Percentiles rank a stretch among this genome's conserved stretches.
phyloP scores from a whole-genome alignment of 495 filamentous ascomycete species.

The Penicillium salamii region DNA sequence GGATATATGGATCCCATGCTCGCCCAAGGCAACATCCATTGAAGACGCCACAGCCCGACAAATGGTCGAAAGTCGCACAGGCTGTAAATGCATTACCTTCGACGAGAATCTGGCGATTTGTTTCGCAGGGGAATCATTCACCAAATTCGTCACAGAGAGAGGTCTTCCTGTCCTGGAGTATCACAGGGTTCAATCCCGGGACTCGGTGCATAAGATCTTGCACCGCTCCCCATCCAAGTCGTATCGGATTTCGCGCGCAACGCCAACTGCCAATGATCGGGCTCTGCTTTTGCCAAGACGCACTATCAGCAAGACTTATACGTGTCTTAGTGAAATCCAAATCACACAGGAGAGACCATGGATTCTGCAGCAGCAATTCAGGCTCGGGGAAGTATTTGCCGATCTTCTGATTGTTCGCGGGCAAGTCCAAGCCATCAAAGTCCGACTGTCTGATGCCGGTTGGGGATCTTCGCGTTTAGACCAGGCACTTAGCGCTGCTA shows the following conservation, averaged over 20 bases:
- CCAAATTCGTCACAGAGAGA: slow-evolving; percentile 45
- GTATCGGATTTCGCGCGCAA: slow-evolving; percentile 63
- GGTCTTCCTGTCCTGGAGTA: slow-evolving; percentile 59
- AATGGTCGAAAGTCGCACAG: slow-evolving; percentile 53
- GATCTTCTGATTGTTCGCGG: slow-evolving; percentile 63
- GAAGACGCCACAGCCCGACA: slow-evolving; percentile 66
- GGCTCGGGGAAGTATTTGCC: slow-evolving; percentile 64
- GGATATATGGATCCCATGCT: slow-evolving; percentile 73
- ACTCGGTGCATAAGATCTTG: slow-evolving; percentile 57
- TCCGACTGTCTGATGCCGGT: slow-evolving; percentile 44
- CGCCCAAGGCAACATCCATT: slow-evolving; percentile 53
- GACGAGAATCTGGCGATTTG: slow-evolving; percentile 43
- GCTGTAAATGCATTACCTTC: slow-evolving; percentile 60
- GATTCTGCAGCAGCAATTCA: slow-evolving; percentile 66
- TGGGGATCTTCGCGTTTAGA: slow-evolving; percentile 55
- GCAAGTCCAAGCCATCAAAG: slow-evolving; percentile 58
- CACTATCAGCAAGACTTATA: slow-evolving; percentile 51
- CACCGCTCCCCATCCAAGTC: slow-evolving; percentile 44
- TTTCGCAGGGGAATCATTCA: slow-evolving; percentile 59
- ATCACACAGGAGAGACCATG: slow-evolving; percentile 58
- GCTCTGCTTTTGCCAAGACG: slow-evolving; percentile 56
- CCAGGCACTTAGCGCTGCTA: slow-evolving; percentile 51
- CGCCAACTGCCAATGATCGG: slow-evolving; percentile 44
- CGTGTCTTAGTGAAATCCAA: slow-evolving; percentile 50
- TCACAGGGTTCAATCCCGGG: slow-evolving; percentile 52